These are phyloP conservation scores for Anaeromyces robustus DNA, from an alignment of 192 early-diverging fungal genomes.

Conservation along the genomic window DNA sequence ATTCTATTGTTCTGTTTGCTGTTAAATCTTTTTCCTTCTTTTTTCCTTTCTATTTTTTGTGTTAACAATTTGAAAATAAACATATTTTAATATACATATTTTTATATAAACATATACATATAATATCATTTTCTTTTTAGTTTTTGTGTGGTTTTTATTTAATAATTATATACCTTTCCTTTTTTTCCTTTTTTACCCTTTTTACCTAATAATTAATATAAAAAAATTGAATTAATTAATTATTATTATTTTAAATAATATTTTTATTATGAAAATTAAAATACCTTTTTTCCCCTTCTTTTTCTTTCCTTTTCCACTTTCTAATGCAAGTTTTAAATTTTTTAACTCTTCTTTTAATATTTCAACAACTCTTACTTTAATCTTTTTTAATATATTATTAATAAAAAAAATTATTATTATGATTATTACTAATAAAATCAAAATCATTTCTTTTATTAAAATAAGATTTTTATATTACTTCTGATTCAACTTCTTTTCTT, in stretches of 20 bases:
- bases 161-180: conserved; percentile 26
- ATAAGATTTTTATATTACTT: conserved; percentile 14
- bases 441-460: not conserved
- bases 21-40: conserved; percentile 53
- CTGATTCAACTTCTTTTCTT: conserved; percentile 36
- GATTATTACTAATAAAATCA: too few relatives aligned
- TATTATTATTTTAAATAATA: too few relatives aligned
- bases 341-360: conserved; percentile 40
- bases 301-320: conserved; percentile 9
- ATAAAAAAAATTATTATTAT: not conserved
- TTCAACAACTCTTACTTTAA: conserved; percentile 39
- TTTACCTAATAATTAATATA: not conserved
- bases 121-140: too few relatives aligned
- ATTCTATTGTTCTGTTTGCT: conserved; percentile 40
- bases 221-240: too few relatives aligned
- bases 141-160: too few relatives aligned
- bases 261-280: too few relatives aligned
- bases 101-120: conserved; percentile 18
- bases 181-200: conserved; percentile 34
- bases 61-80: too few relatives aligned
- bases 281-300: conserved; percentile 6
- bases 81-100: not conserved
- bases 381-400: conserved; percentile 2
- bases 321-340: conserved; percentile 40
- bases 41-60: conserved; percentile 17